Percentiles rank a stretch among this genome's conserved stretches.
phyloP scores from a whole-genome alignment of 2,329 filamentous ascomycete genomes.

The Penicillium sp. region DNA sequence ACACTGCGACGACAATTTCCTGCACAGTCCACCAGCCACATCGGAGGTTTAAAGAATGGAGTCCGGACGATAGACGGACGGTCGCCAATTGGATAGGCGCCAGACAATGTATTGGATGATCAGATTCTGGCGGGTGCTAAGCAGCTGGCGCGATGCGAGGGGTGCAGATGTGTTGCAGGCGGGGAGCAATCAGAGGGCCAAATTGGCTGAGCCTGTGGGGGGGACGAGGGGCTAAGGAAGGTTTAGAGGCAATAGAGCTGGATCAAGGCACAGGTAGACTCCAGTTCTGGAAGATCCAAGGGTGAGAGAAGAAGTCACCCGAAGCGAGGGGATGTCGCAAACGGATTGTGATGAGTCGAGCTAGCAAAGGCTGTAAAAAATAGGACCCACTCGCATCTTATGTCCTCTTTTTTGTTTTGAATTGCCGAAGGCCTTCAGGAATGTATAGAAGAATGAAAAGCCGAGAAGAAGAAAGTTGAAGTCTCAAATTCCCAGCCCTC shows the following conservation, averaged over 20 bases:
- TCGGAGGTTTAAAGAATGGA: conserved; percentile 20
- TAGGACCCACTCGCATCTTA: conserved; percentile 7
- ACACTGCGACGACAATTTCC: conserved; percentile 5
- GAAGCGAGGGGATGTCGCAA: conserved; percentile 15
- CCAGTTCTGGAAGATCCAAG: neutral
- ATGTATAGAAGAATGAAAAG: conserved; percentile 15
- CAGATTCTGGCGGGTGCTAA: conserved; percentile 5
- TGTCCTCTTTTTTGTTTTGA: neutral
- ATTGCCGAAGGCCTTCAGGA: conserved; percentile 1
- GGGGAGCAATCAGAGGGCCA: conserved; percentile 14
- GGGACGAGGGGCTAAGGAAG: conserved; percentile 6
- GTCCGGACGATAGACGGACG: neutral
- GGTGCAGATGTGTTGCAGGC: conserved; percentile 14
- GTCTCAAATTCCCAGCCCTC: neutral
- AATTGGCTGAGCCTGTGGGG: conserved; percentile 14
- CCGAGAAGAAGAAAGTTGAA: neutral
- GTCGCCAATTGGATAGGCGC: conserved; percentile 13
- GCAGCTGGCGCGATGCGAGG: conserved; percentile 23
- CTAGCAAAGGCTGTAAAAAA: neutral
- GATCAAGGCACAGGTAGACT: conserved; percentile 1
- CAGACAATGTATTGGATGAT: conserved; percentile 20
- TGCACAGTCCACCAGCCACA: conserved; percentile 16
- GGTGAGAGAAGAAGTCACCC: conserved; percentile 5
- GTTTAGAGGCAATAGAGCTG: conserved; percentile 6
- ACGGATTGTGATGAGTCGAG: conserved; percentile 15